These are phyloP conservation scores for Alternaria postmessia DNA, from an alignment of 2,329 filamentous ascomycete species.

Conservation along the genomic window DNA sequence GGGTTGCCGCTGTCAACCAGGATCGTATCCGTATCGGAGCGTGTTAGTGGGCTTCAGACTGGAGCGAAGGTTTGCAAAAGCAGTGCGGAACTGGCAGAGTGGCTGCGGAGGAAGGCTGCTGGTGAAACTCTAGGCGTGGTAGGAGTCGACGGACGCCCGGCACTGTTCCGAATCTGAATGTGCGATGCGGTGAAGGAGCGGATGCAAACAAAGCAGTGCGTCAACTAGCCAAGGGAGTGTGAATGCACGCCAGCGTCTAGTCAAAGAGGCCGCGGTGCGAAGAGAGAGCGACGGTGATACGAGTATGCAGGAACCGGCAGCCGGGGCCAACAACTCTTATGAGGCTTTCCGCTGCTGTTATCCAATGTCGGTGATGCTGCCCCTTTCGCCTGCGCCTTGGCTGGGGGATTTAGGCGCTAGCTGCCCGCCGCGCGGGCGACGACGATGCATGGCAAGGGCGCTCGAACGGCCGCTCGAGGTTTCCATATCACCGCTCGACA, in stretches of 20 bases:
- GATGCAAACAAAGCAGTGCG: constrained; percentile 26
- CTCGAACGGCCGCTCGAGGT: neutral
- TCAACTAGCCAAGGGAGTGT: constrained; percentile 22
- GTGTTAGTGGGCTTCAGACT: constrained; percentile 12
- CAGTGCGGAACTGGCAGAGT: constrained; percentile 3
- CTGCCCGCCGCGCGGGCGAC: constrained; percentile 8
- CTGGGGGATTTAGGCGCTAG: constrained; percentile 32
- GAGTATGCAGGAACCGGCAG: constrained; percentile 6
- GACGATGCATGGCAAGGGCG: constrained; percentile 14
- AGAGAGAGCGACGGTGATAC: constrained; percentile 10
- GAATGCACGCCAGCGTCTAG: constrained; percentile 32
- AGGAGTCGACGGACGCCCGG: constrained; percentile 19
- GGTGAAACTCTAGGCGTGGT: constrained; percentile 28
- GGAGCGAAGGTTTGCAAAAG: constrained; percentile 10
- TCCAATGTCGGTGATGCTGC: constrained; percentile 38
- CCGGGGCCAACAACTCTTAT: constrained; percentile 26
- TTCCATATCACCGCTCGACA: neutral
- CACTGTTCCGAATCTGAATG: constrained; percentile 1
- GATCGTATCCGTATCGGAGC: constrained; percentile 20
- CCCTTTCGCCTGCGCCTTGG: constrained; percentile 37
- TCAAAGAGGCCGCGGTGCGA: constrained; percentile 30
- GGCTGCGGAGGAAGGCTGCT: constrained; percentile 17
- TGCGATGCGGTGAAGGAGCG: constrained; percentile 21
- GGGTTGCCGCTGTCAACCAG: constrained; percentile 34
- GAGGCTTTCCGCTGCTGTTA: constrained; percentile 14